phyloP scores from a whole-genome alignment of 208 protist species.

The Wallacemonas collosoma region DNA sequence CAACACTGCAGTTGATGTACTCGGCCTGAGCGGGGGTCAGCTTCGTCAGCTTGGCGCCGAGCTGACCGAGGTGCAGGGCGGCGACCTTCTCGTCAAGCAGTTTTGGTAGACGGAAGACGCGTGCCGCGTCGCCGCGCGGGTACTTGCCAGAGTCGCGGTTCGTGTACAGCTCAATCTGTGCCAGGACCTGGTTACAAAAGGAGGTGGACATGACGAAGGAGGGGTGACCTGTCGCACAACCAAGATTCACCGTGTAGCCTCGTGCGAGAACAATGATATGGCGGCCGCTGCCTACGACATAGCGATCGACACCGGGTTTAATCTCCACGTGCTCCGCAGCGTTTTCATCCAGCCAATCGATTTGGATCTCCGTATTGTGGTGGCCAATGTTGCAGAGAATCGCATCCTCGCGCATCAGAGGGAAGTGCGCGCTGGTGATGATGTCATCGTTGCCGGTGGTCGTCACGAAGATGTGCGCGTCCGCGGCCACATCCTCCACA shows the following conservation, averaged over 20 bases:
- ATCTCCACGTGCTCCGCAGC: slow-evolving; percentile 96
- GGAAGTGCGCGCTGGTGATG: slow-evolving; percentile 97
- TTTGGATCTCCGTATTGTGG: slow-evolving; percentile 99
- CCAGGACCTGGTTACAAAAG: slow-evolving; percentile 99
- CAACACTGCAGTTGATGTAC: slow-evolving; percentile 97
- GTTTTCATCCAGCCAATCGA: slow-evolving; percentile 93
- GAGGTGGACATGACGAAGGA: slow-evolving; percentile 99
- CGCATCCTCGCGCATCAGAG: slow-evolving; percentile 98
- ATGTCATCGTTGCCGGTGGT: slow-evolving; percentile 99
- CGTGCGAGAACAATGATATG: slow-evolving; percentile 97
- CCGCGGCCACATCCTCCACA: slow-evolving; percentile 93
- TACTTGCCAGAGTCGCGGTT: slow-evolving; percentile 95
- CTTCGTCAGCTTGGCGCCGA: slow-evolving; percentile 98
- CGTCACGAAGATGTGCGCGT: slow-evolving; percentile 98
- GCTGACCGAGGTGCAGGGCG: slow-evolving; percentile 96
- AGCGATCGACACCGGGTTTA: slow-evolving; percentile 99
- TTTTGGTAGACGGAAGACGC: slow-evolving; percentile 99
- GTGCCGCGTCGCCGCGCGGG: slow-evolving; percentile 83
- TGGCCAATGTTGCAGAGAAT: slow-evolving; percentile 99
- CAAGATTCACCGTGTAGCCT: slow-evolving; percentile 98
- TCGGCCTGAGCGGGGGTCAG: slow-evolving; percentile 96
- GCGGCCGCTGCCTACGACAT: slow-evolving; percentile 93
- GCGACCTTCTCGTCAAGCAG: slow-evolving; percentile 99
- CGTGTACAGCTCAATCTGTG: slow-evolving; percentile 98
- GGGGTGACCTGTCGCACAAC: slow-evolving; percentile 99